These are phyloP conservation scores for Tetramitus jugosus DNA, from an alignment of 208 protist genomes.

Conservation along the genomic window DNA sequence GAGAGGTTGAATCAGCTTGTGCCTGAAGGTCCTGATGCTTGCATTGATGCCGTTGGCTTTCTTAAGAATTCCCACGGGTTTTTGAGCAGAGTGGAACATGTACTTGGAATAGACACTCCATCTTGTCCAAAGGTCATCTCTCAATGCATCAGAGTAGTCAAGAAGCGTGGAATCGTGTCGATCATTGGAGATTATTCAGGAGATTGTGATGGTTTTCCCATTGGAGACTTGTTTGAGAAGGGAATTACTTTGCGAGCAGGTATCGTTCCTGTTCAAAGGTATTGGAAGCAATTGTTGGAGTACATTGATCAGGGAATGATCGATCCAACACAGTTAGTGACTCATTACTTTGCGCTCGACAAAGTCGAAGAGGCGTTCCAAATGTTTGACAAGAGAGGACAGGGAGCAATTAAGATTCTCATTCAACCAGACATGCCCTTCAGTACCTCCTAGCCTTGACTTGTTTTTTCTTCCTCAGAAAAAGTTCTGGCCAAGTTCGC, in stretches of 20 bases:
- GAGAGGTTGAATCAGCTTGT: conserved; percentile 17
- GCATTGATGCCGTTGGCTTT: conserved; percentile 37
- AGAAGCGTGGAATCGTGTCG: conserved; percentile 33
- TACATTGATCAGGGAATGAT: conserved; percentile 28
- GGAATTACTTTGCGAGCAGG: conserved; percentile 25
- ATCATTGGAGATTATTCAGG: conserved; percentile 38
- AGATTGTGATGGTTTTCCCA: conserved; percentile 39
- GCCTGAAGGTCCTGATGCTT: conserved; percentile 33
- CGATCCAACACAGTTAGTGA: conserved; percentile 33
- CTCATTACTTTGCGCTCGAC: conserved; percentile 28
- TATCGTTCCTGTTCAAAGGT: conserved; percentile 29
- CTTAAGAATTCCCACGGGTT: conserved; percentile 34
- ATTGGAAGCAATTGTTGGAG: conserved; percentile 35
- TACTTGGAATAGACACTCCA: conserved; percentile 37
- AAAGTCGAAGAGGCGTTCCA: conserved; percentile 33
- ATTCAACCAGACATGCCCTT: conserved; percentile 12
- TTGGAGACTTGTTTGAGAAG: conserved; percentile 43
- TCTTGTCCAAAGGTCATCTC: conserved; percentile 33
- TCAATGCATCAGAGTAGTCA: conserved; percentile 31
- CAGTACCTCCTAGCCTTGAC: too few species aligned
- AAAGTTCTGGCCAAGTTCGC: too few species aligned
- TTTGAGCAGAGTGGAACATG: conserved; percentile 33
- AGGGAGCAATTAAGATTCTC: conserved; percentile 17
- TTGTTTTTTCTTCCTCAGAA: too few species aligned
- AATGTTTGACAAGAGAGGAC: conserved; percentile 35